Conservation (phyloP, 306 rosid genomes). For the Gynostemma pentaphyllum region DNA sequence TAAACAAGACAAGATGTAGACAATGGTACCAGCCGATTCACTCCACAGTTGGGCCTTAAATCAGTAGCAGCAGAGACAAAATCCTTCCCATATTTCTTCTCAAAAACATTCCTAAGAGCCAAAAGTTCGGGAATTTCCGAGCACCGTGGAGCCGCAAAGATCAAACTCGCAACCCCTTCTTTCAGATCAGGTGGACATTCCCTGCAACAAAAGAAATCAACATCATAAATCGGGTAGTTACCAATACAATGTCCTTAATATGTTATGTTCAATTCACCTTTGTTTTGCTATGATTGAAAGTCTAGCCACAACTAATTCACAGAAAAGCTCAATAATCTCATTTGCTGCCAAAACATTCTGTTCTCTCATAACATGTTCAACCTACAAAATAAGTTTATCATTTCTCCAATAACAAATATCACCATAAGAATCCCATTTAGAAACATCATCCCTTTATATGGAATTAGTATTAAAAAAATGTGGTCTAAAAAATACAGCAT, state of each 20-base stretch:
- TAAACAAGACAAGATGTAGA: no score
- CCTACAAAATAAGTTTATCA: slow-evolving; percentile 56
- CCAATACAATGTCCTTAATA: no score
- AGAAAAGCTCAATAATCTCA: slow-evolving; percentile 86
- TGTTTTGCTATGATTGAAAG: slow-evolving; percentile 78
- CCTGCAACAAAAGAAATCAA: slow-evolving; percentile 29
- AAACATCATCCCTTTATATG: neutral
- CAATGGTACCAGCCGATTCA: slow-evolving; percentile 62
- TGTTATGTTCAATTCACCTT: slow-evolving; percentile 30
- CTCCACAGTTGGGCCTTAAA: slow-evolving; percentile 80
- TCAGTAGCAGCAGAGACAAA: slow-evolving; percentile 91
- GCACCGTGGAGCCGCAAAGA: slow-evolving; percentile 91
- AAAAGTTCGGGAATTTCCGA: slow-evolving; percentile 86
- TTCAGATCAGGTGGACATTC: slow-evolving; percentile 93
- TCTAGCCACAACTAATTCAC: slow-evolving; percentile 74
- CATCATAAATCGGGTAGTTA: slow-evolving; percentile 12
- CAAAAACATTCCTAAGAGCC: slow-evolving; percentile 56
- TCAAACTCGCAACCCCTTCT: slow-evolving; percentile 85
- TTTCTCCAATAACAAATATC: no score
- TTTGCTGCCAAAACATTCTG: slow-evolving; percentile 91
- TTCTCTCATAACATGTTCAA: slow-evolving; percentile 94
- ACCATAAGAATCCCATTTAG: no score
- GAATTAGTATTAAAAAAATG: neutral
- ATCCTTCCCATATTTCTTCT: slow-evolving; percentile 89
- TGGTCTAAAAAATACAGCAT: neutral